Evolutionary conservation across 495 filamentous ascomycete species (phyloP).

Genomic region (Podospora tetraspora): DNA sequence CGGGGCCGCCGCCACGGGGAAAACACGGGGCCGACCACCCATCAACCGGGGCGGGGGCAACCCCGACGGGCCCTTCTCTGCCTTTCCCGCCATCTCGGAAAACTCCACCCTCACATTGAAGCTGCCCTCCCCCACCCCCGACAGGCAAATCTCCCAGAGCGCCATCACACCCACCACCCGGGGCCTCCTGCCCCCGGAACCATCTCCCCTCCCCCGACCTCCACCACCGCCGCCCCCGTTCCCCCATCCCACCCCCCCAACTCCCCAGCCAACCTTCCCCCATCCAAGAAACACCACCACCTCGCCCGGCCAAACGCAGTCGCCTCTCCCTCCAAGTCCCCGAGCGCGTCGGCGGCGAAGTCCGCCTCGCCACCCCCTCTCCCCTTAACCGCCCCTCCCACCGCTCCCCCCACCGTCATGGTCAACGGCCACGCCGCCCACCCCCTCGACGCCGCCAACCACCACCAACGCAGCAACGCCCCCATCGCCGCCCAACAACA

Average conservation of each 20-base stretch:
- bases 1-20: slow-evolving; percentile 60
- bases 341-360: slow-evolving; percentile 62
- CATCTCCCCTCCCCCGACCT: slow-evolving; percentile 11
- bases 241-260: slow-evolving; percentile 22
- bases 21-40: slow-evolving; percentile 78
- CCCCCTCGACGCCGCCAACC: slow-evolving; percentile 25
- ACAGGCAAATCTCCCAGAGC: slow-evolving; percentile 27
- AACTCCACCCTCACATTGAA: slow-evolving; percentile 23
- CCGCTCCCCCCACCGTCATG: slow-evolving; percentile 45
- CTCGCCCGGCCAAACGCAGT: slow-evolving; percentile 41
- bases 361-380: slow-evolving; percentile 71
- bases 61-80: slow-evolving; percentile 75
- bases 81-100: slow-evolving; percentile 71
- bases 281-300: slow-evolving; percentile 22
- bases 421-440: slow-evolving; percentile 51
- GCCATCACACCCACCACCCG: slow-evolving; percentile 26
- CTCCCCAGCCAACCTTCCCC: slow-evolving; percentile 24
- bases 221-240: slow-evolving; percentile 11
- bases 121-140: slow-evolving; percentile 33
- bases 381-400: slow-evolving; percentile 5
- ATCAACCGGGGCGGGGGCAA: slow-evolving; percentile 55
- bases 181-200: neutral
- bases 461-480: slow-evolving; percentile 26
- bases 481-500: slow-evolving; percentile 15
- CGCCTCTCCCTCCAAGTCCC: slow-evolving; percentile 79